These are phyloP conservation scores for Fusarium xylarioides DNA, from an alignment of 2,329 filamentous ascomycete species.

Conservation along the genomic window DNA sequence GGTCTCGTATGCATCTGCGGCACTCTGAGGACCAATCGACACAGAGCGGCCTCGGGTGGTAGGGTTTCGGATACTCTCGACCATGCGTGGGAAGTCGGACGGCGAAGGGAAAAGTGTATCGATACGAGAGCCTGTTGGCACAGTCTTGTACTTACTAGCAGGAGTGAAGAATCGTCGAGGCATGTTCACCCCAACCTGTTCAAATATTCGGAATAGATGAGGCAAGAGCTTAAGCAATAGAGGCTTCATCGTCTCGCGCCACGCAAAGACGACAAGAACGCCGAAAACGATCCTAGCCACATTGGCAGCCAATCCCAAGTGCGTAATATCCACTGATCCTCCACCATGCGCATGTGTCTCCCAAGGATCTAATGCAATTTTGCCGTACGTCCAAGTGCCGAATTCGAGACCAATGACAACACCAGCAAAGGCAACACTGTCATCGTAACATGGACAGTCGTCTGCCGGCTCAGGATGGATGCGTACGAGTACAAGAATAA, in stretches of 20 bases:
- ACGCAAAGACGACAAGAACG: slow-evolving; percentile 84
- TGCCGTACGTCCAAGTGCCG: slow-evolving; percentile 83
- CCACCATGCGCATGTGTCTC: slow-evolving; percentile 55
- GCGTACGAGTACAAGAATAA: slow-evolving; percentile 80
- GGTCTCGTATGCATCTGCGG: slow-evolving; percentile 95
- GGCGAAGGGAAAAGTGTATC: slow-evolving; percentile 92
- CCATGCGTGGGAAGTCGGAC: slow-evolving; percentile 84
- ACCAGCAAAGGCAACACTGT: slow-evolving; percentile 91
- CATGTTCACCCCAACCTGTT: slow-evolving; percentile 79
- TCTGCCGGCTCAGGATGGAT: slow-evolving; percentile 96
- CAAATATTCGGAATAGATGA: slow-evolving; percentile 86
- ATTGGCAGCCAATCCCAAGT: slow-evolving; percentile 72
- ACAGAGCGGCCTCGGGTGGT: slow-evolving; percentile 76
- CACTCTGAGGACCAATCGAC: slow-evolving; percentile 92
- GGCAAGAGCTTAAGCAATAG: slow-evolving; percentile 79
- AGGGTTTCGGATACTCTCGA: slow-evolving; percentile 83
- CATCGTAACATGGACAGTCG: slow-evolving; percentile 96
- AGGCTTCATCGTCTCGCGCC: slow-evolving; percentile 91
- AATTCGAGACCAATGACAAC: slow-evolving; percentile 86
- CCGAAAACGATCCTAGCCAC: slow-evolving; percentile 78
- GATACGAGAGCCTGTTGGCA: slow-evolving; percentile 72
- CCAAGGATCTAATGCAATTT: slow-evolving; percentile 58
- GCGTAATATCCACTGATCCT: slow-evolving; percentile 71
- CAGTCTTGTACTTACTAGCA: slow-evolving; percentile 88
- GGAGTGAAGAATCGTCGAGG: slow-evolving; percentile 91